Conservation (phyloP, 768 basidiomycete genomes). For the Collybia sordida region DNA sequence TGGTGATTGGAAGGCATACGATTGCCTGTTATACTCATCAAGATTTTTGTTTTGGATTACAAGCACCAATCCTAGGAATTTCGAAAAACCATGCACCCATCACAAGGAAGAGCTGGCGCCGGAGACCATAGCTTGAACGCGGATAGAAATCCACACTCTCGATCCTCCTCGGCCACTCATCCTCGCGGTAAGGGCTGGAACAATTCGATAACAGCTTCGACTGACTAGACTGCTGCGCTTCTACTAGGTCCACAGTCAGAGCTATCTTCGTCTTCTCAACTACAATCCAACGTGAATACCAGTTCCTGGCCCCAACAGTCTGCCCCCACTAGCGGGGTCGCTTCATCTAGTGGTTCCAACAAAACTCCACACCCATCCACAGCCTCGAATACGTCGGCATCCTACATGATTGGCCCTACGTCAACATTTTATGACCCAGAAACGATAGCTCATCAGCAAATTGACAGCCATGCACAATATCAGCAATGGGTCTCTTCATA, state of each 20-base stretch:
- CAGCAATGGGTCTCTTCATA: constrained; percentile 36
- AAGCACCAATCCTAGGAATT: constrained; percentile 9
- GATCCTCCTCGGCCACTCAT: constrained; percentile 18
- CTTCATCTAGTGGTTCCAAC: constrained; percentile 15
- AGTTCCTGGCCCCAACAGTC: constrained; percentile 7
- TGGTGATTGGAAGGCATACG: constrained; percentile 12
- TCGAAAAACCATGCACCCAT: constrained; percentile 27
- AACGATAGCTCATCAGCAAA: constrained; percentile 25
- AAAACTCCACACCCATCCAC: constrained; percentile 9
- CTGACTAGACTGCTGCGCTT: constrained; percentile 9
- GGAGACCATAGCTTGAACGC: constrained; percentile 25
- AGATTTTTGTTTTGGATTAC: constrained; percentile 10
- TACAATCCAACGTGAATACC: constrained; percentile 7
- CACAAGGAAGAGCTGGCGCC: constrained; percentile 30
- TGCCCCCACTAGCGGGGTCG: constrained; percentile 8
- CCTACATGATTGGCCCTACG: constrained; percentile 53
- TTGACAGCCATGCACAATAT: constrained; percentile 37
- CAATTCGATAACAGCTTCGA: neutral
- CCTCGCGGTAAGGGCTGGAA: constrained; percentile 18
- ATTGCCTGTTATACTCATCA: constrained; percentile 22
- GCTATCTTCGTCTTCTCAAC: constrained; percentile 6
- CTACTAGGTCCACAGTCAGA: constrained; percentile 7
- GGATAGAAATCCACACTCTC: constrained; percentile 19
- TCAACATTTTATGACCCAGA: constrained; percentile 55
- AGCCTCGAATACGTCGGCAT: constrained; percentile 20